These are phyloP conservation scores for Fusarium drepaniforme DNA, from an alignment of 2,329 filamentous ascomycete genomes.

Conservation along the genomic window DNA sequence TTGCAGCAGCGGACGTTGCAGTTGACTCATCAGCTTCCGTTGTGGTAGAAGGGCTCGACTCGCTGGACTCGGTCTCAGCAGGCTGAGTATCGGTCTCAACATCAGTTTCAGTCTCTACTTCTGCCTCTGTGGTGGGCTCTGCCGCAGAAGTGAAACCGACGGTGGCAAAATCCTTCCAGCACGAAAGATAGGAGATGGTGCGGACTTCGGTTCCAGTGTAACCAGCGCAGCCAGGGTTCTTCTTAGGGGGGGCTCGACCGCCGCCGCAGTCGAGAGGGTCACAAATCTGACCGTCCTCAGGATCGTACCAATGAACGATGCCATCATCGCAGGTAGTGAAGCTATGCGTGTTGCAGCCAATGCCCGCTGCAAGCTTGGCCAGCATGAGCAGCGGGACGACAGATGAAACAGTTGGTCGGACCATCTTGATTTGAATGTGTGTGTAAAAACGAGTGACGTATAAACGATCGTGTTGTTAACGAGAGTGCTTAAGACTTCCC, in stretches of 20 bases:
- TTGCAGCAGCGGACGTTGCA: not conserved
- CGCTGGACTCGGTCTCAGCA: not conserved
- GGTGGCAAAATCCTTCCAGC: constrained; percentile 27
- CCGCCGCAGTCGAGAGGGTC: constrained; percentile 66
- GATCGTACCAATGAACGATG: constrained; percentile 57
- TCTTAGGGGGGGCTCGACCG: constrained; percentile 64
- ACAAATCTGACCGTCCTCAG: constrained; percentile 65
- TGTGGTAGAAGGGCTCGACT: not conserved
- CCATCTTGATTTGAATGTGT: constrained; percentile 7
- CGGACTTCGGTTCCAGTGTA: constrained; percentile 54
- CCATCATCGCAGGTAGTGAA: constrained; percentile 35
- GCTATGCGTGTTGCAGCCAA: constrained; percentile 28
- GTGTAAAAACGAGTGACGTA: not conserved
- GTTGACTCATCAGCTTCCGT: not conserved
- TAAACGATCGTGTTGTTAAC: constrained; percentile 6
- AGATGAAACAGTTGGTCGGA: constrained; percentile 2
- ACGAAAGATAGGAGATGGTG: constrained; percentile 28
- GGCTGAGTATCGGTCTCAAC: not conserved
- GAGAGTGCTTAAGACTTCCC: not conserved
- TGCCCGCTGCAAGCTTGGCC: constrained; percentile 17
- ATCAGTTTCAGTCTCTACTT: not conserved
- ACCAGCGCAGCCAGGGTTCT: constrained; percentile 59
- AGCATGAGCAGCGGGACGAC: constrained; percentile 21
- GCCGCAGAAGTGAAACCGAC: not conserved
- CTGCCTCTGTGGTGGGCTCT: not conserved